Evolutionary conservation across 352 stramenopile species (phyloP).

Genomic region (Pythium aphanidermatum): DNA sequence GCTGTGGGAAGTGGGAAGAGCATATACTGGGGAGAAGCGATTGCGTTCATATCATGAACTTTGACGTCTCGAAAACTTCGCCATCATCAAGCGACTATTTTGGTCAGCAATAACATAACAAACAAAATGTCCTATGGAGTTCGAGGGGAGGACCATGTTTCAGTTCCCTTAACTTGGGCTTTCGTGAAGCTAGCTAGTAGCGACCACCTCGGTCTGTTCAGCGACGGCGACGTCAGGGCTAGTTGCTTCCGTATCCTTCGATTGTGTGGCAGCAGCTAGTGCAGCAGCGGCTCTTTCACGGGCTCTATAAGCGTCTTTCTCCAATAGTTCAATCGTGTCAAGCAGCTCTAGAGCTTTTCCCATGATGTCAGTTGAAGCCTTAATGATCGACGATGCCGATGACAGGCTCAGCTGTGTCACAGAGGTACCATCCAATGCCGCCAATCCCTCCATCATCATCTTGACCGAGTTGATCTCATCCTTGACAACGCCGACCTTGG

Average conservation of each 20-base stretch:
- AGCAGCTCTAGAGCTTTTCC: conserved; percentile 54
- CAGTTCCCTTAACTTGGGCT: neutral
- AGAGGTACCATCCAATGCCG: conserved; percentile 13
- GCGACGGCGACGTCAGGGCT: neutral
- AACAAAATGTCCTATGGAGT: too few relatives aligned
- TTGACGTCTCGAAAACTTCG: too few relatives aligned
- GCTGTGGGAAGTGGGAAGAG: too few relatives aligned
- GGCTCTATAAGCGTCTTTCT: conserved; percentile 9
- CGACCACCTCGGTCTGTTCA: conserved; percentile 4
- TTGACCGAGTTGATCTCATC: conserved; percentile 33
- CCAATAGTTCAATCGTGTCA: conserved; percentile 32
- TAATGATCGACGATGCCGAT: conserved; percentile 45
- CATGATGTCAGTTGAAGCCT: conserved; percentile 45
- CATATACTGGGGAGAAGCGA: too few relatives aligned
- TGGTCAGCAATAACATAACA: too few relatives aligned
- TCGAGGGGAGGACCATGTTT: too few relatives aligned
- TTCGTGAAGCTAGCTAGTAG: too few relatives aligned
- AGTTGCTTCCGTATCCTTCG: neutral
- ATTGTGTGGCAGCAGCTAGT: neutral
- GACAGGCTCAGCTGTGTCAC: conserved; percentile 49
- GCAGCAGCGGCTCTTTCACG: neutral
- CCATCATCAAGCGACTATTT: too few relatives aligned
- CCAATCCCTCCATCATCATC: conserved; percentile 11
- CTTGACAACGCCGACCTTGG: conserved; percentile 41
- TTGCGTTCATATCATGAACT: too few relatives aligned